Percentiles rank a stretch among this genome's conserved stretches.
phyloP scores from a whole-genome alignment of 805 yeast species.

The Scheffersomyces amazonensis region DNA sequence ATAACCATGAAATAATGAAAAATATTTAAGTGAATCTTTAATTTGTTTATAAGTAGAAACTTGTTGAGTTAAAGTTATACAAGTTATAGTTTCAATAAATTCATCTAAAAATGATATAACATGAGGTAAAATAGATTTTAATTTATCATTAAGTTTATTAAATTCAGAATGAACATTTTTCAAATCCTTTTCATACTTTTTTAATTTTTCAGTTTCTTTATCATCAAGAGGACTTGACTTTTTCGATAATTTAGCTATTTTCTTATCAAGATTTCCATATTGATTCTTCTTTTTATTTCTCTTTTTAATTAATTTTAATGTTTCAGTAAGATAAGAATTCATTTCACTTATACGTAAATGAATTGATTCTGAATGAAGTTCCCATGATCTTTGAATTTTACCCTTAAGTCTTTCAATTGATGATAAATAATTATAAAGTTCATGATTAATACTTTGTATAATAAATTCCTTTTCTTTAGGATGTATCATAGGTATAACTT shows the following conservation, averaged over 20 bases:
- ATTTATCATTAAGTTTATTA: constrained; percentile 35
- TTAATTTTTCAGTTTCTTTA: constrained; percentile 36
- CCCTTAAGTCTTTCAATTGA: constrained; percentile 17
- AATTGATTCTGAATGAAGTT: constrained; percentile 23
- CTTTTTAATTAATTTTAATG: constrained; percentile 40
- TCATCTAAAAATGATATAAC: constrained; percentile 45
- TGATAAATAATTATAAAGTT: constrained; percentile 22
- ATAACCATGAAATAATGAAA: constrained; percentile 22
- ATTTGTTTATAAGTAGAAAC: constrained; percentile 30
- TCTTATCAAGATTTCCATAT: constrained; percentile 33
- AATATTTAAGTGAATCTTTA: constrained; percentile 15
- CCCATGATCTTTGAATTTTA: constrained; percentile 18
- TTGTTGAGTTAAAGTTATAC: constrained; percentile 37
- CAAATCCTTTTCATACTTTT: constrained; percentile 24
- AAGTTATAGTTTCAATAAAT: constrained; percentile 41
- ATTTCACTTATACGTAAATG: constrained; percentile 36
- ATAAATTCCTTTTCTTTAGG: constrained; percentile 31
- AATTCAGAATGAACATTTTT: constrained; percentile 28
- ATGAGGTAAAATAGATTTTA: constrained; percentile 45
- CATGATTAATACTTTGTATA: constrained; percentile 21
- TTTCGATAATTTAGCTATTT: constrained; percentile 35
- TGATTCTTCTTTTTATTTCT: constrained; percentile 43
- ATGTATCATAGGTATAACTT: constrained; percentile 30
- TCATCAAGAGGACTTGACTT: constrained; percentile 29
- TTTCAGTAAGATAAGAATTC: constrained; percentile 31